phyloP scores from a whole-genome alignment of 768 basidiomycete genomes.

The Collybiopsis confluens region DNA sequence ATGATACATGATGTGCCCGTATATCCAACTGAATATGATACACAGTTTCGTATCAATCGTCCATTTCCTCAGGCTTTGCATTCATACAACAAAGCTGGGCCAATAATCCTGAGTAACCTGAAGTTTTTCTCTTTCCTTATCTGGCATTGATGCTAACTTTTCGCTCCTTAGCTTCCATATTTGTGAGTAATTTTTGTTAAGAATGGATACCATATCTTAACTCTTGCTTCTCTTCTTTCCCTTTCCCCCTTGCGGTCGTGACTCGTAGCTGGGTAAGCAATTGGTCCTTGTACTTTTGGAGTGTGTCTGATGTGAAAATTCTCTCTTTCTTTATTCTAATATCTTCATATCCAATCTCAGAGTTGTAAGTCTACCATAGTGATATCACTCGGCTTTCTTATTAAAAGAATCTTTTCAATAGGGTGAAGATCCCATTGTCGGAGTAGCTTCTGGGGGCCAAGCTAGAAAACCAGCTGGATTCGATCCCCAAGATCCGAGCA shows the following conservation, averaged over 20 bases:
- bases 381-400: too few species aligned
- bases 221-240: neutral
- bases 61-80: constrained; percentile 11
- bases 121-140: neutral
- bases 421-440: constrained; percentile 13
- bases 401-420: neutral
- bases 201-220: neutral
- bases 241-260: neutral
- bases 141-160: neutral
- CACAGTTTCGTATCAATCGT: constrained; percentile 16
- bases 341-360: neutral
- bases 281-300: neutral
- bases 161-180: neutral
- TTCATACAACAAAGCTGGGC: constrained; percentile 15
- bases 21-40: too few species aligned
- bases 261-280: neutral
- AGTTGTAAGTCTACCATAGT: neutral
- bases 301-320: too few species aligned
- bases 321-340: too few species aligned
- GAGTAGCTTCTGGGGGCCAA: neutral
- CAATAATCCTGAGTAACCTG: constrained; percentile 8
- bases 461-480: constrained; percentile 5
- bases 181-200: neutral
- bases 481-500: constrained; percentile 4
- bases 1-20: too few species aligned